Conservation (phyloP, 306 rosid genomes). For the Vicia faba region DNA sequence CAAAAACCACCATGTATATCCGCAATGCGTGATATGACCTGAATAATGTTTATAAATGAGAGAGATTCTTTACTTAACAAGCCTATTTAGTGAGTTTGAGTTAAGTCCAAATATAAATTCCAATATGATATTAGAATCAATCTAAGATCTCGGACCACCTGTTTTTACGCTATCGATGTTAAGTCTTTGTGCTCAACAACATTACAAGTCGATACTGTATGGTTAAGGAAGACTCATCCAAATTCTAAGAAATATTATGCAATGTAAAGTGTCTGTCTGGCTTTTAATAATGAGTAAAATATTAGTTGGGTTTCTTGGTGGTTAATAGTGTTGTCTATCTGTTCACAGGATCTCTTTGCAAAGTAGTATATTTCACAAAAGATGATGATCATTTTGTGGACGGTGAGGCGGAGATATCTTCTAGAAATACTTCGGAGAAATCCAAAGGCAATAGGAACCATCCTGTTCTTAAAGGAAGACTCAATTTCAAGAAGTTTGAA, state of each 20-base stretch:
- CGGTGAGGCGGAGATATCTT: slow-evolving; percentile 44
- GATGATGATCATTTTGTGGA: slow-evolving; percentile 42
- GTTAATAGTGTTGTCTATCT: slow-evolving; percentile 26
- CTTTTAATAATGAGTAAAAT: too few relatives aligned
- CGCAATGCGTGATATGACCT: neutral
- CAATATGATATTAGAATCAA: neutral
- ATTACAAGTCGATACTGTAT: neutral
- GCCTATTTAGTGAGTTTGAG: neutral
- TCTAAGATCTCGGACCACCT: neutral
- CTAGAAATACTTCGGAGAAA: slow-evolving; percentile 41
- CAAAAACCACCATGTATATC: too few relatives aligned
- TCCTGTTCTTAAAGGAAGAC: slow-evolving; percentile 68
- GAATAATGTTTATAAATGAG: neutral
- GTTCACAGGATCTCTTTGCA: slow-evolving; percentile 74
- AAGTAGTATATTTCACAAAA: slow-evolving; percentile 80
- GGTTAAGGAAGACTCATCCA: neutral
- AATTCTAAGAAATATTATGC: too few relatives aligned
- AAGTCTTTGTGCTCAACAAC: too few relatives aligned
- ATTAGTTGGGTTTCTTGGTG: too few relatives aligned
- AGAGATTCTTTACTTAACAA: neutral
- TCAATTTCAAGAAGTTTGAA: slow-evolving; percentile 79
- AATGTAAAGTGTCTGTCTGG: neutral
- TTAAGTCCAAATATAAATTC: neutral
- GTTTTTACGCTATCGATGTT: neutral
- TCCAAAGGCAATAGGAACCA: slow-evolving; percentile 39